Base-by-base conservation (phyloP, 2,329 filamentous ascomycete genomes). In the Xenosphaeropsis pyriputrescens region DNA sequence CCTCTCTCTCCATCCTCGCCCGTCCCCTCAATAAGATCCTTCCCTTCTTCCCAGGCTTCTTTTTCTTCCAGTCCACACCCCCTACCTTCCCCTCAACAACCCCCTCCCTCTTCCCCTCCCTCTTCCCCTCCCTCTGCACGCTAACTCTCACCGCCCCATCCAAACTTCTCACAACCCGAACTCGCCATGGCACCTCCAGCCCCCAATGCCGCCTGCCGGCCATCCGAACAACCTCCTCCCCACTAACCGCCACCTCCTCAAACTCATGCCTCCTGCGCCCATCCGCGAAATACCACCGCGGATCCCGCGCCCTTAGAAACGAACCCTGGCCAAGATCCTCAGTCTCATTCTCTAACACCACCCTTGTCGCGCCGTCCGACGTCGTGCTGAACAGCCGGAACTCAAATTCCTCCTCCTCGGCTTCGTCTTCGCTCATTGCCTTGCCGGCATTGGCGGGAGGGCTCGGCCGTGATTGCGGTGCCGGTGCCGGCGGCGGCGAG, bases 161-260 rank as follows among this genome's bases (percentile, higher is more conserved):
- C 8, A 6, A 3, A 26, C 22, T 26, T 1, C 47, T 53, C 22
- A 73, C 56, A 19, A 55, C 58, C 4, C 57, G 63, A 12, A 76
- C 70, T 39, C 64, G 64, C 75, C 75, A 79, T 2, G 73, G 72
- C 45, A 71, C 60, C 52, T 77, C 72, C 32, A 72, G 52, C 0
- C 73, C 74, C 72, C 72, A 77, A 6, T 61, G 60, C 38, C 64
- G 58, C 46, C 51, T 55, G 34, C 47, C 50, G n/a, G 64, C 63
- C 42, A 60, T 56, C 16, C 48, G 48, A 2, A 69, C 37, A 12
- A 79, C 53, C 12, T 70, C 63, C n/a, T 69, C 65, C 5, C 64
- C 67, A 19, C 54, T 65, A 9, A 79, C 55, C 2, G 74, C 69
- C 3, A 62, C 59, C n/a, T 47, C 47, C 19, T 52, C 53, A 40